phyloP scores from a whole-genome alignment of 2,329 filamentous ascomycete species.

The Decorospora gaudefroyi region DNA sequence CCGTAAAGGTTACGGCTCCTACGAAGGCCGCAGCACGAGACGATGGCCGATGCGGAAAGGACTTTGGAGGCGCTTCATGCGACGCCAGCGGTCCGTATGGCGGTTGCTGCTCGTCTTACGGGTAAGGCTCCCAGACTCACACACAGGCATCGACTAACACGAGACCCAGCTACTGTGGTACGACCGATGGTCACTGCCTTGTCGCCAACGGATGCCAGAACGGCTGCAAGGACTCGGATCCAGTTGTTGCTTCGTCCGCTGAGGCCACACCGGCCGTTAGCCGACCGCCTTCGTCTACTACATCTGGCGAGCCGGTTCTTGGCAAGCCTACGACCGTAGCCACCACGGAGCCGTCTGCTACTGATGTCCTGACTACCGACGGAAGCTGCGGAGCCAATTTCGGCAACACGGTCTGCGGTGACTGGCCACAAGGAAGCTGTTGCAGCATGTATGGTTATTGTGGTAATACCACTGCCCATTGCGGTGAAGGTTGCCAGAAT shows the following conservation, averaged over 20 bases:
- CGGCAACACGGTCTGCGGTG: conserved; percentile 56
- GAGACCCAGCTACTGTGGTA: conserved; percentile 44
- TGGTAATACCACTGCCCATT: conserved; percentile 56
- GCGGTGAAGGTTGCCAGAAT: conserved; percentile 60
- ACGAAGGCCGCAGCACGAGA: conserved; percentile 22
- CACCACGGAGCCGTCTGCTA: conserved; percentile 25
- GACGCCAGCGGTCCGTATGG: conserved; percentile 48
- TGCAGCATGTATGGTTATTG: conserved; percentile 64
- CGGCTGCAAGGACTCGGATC: conserved; percentile 41
- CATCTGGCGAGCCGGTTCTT: conserved; percentile 46
- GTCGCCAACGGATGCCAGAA: conserved; percentile 48
- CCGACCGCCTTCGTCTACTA: conserved; percentile 40
- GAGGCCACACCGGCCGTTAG: conserved; percentile 21
- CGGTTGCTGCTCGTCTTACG: conserved; percentile 47
- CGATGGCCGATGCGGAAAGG: conserved; percentile 50
- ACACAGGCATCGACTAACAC: conserved; percentile 4
- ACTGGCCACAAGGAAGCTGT: conserved; percentile 59
- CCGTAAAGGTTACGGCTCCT: conserved; percentile 13
- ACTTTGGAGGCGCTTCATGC: conserved; percentile 49
- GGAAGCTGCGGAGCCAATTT: conserved; percentile 59
- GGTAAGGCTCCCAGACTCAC: conserved; percentile 11
- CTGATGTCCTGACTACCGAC: conserved; percentile 52
- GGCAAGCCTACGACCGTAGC: conserved; percentile 35
- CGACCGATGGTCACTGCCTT: conserved; percentile 46
- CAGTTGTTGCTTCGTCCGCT: conserved; percentile 12